Evolutionary conservation across 75 land plant species (phyloP).

Genomic region (Azolla pinnata): DNA sequence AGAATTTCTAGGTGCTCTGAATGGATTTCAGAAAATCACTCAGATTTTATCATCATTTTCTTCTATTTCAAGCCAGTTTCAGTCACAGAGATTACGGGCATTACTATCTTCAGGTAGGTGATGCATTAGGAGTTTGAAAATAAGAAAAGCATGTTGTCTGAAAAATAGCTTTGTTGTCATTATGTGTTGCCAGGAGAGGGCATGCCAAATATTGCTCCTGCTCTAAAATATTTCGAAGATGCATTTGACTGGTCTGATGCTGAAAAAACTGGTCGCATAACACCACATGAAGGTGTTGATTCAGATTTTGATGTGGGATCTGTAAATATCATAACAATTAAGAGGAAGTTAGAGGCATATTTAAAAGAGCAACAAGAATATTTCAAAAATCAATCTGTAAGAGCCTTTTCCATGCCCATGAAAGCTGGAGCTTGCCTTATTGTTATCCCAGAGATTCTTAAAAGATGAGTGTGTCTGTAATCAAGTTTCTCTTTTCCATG

Average conservation of each 20-base stretch:
- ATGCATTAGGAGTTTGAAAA: too few species aligned
- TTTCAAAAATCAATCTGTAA: slow-evolving; percentile 49
- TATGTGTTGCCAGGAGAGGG: slow-evolving; percentile 49
- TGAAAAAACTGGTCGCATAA: slow-evolving; percentile 61
- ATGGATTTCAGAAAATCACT: slow-evolving; percentile 60
- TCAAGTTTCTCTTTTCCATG: too few species aligned
- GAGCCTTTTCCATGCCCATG: not conserved
- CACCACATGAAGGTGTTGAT: slow-evolving; percentile 75
- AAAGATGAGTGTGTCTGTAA: too few species aligned
- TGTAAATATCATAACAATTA: slow-evolving; percentile 35
- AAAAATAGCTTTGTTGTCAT: too few species aligned
- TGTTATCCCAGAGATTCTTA: too few species aligned
- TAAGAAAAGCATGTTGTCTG: too few species aligned
- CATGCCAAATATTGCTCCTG: slow-evolving; percentile 36
- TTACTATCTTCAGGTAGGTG: slow-evolving; percentile 52
- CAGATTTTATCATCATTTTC: slow-evolving; percentile 48
- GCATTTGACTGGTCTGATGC: slow-evolving; percentile 96
- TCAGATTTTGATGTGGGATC: slow-evolving; percentile 61
- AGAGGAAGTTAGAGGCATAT: slow-evolving; percentile 35
- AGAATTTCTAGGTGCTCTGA: slow-evolving; percentile 63
- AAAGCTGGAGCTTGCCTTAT: too few species aligned
- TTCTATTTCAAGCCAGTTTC: slow-evolving; percentile 16
- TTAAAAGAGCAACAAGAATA: slow-evolving; percentile 52
- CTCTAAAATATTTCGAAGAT: slow-evolving; percentile 60
- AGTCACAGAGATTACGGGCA: slow-evolving; percentile 34